Percentiles rank a stretch among this genome's conserved stretches.
Evolutionary conservation across 108 stramenopile genomes (phyloP).

Genomic region (Cyclotella sp.): DNA sequence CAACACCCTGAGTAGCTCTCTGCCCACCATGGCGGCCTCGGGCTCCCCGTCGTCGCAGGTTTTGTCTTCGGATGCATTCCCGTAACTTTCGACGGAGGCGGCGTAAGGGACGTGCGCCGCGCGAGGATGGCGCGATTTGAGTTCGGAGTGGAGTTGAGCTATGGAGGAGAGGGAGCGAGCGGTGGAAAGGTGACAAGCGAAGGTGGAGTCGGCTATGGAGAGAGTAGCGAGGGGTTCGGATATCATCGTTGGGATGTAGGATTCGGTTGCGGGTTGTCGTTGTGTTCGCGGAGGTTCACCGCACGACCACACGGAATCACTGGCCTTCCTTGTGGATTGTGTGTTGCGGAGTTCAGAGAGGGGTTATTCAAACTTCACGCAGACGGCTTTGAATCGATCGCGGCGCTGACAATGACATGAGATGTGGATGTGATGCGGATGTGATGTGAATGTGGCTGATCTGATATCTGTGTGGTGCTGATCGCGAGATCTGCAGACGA

Average conservation of each 20-base stretch:
- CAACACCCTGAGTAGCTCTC: conserved; percentile 2
- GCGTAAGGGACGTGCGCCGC: conserved; percentile 69
- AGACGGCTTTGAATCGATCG: no score
- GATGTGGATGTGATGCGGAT: no score
- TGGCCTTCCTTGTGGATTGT: no score
- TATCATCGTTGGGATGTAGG: background rate
- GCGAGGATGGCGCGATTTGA: conserved; percentile 47
- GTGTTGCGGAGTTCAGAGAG: no score
- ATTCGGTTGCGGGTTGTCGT: no score
- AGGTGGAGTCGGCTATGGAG: conserved; percentile 64
- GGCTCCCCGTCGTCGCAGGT: conserved; percentile 5
- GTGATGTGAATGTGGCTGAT: no score
- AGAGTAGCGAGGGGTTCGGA: conserved; percentile 38
- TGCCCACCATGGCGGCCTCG: background rate
- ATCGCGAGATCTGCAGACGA: no score
- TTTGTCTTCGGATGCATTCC: conserved; percentile 3
- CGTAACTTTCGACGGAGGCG: conserved; percentile 23
- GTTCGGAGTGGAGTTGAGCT: conserved; percentile 26
- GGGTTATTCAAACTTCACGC: no score
- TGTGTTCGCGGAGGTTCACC: no score
- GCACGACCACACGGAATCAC: no score
- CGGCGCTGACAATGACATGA: no score
- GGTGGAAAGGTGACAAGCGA: conserved; percentile 60
- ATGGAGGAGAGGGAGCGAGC: conserved; percentile 33
- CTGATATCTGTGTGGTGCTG: no score